phyloP scores from a whole-genome alignment of 2,329 filamentous ascomycete species.

The Xylaria sp. region DNA sequence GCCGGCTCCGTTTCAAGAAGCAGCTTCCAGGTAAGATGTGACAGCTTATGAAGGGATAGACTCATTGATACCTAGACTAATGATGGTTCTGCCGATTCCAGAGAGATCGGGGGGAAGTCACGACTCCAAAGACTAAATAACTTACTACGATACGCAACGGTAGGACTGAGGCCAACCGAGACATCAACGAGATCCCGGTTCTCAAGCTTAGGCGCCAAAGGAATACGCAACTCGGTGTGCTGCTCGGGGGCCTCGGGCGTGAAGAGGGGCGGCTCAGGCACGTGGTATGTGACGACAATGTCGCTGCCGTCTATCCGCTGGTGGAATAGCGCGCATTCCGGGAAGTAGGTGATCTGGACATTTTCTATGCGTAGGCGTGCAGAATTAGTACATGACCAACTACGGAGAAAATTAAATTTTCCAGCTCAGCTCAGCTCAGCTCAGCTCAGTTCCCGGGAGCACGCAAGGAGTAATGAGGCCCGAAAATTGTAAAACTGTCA shows the following conservation, averaged over 20 bases:
- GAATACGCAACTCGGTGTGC: constrained; percentile 55
- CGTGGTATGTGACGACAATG: constrained; percentile 52
- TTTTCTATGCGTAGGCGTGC: too few relatives aligned
- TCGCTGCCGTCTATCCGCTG: constrained; percentile 55
- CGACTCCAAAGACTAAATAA: background rate
- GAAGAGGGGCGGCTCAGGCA: constrained; percentile 46
- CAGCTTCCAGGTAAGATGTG: background rate
- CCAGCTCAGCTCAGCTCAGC: too few relatives aligned
- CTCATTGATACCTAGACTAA: too few relatives aligned
- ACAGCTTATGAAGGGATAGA: too few relatives aligned
- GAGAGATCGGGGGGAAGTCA: background rate
- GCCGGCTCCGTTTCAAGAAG: background rate
- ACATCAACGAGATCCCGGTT: constrained; percentile 56
- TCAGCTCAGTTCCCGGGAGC: too few relatives aligned
- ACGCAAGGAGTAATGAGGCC: too few relatives aligned
- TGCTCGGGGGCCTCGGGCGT: constrained; percentile 45
- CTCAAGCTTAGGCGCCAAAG: constrained; percentile 58
- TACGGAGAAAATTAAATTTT: too few relatives aligned
- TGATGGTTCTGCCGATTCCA: too few relatives aligned
- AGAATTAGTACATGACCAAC: too few relatives aligned
- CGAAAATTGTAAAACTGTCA: too few relatives aligned
- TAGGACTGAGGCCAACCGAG: constrained; percentile 63
- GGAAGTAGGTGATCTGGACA: constrained; percentile 63
- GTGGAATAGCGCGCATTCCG: constrained; percentile 68
- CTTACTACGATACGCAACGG: constrained; percentile 60